A percentile compares a stretch with the other conserved stretches of the same genome.
Conservation (phyloP, 768 basidiomycete species). For the Leccinellum rugosiceps region DNA sequence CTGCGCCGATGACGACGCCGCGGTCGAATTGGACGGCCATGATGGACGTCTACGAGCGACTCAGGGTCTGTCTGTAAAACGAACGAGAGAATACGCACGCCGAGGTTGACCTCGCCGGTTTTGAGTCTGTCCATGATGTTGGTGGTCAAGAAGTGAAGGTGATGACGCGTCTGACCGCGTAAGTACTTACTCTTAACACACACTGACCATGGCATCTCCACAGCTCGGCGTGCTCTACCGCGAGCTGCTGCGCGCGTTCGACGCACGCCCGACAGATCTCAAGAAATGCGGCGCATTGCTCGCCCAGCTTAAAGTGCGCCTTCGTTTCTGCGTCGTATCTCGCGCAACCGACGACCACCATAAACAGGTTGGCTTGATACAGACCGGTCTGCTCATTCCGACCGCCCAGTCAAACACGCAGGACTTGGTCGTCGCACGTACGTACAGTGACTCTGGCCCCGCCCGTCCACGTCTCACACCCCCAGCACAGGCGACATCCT, state of each 20-base stretch:
- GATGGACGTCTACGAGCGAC: constrained; percentile 78
- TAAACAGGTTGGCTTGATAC: constrained; percentile 68
- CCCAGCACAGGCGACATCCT: constrained; percentile 81
- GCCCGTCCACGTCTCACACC: neutral
- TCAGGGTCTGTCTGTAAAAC: neutral
- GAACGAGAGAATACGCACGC: constrained; percentile 56
- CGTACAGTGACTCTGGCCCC: constrained; percentile 23
- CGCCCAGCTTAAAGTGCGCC: constrained; percentile 68
- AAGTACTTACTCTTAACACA: too few species aligned
- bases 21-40: constrained; percentile 98
- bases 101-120: constrained; percentile 93
- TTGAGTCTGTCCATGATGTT: constrained; percentile 79
- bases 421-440: constrained; percentile 75
- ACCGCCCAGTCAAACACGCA: constrained; percentile 56
- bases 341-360: neutral
- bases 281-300: constrained; percentile 62
- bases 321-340: neutral
- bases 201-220: constrained; percentile 39
- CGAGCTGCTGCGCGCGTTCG: constrained; percentile 65
- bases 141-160: constrained; percentile 21
- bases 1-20: constrained; percentile 95
- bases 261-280: constrained; percentile 62
- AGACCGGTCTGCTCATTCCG: constrained; percentile 76
- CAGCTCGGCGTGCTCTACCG: constrained; percentile 61
- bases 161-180: constrained; percentile 48